A percentile compares a stretch with the other conserved stretches of the same genome.
Conservation (phyloP, 352 stramenopile genomes). For the Globisporangium cystogenes region DNA sequence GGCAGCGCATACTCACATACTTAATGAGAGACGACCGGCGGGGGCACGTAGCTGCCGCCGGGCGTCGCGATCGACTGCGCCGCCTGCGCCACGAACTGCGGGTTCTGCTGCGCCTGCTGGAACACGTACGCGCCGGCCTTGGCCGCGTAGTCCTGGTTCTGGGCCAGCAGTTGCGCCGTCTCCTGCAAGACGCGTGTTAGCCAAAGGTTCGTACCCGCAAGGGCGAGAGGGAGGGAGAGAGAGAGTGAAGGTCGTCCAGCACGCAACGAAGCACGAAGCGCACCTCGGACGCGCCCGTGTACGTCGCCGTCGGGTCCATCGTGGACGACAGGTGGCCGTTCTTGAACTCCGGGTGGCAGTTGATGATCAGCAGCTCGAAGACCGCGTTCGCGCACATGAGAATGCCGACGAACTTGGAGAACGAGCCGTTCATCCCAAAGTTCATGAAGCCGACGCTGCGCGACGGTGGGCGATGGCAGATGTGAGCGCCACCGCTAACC, state of each 20-base stretch:
- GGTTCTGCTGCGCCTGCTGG: slow-evolving; percentile 63
- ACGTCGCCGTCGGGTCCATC: slow-evolving; percentile 76
- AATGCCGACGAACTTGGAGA: slow-evolving; percentile 64
- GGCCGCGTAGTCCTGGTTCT: slow-evolving; percentile 54
- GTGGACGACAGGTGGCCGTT: slow-evolving; percentile 55
- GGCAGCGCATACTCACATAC: background rate
- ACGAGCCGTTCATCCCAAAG: slow-evolving; percentile 76
- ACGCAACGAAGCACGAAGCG: background rate
- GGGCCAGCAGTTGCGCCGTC: slow-evolving; percentile 52
- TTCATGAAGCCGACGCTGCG: slow-evolving; percentile 81
- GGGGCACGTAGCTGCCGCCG: slow-evolving; percentile 31
- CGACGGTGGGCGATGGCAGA: too few relatives aligned
- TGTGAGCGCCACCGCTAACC: too few relatives aligned
- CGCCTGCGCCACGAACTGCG: slow-evolving; percentile 64
- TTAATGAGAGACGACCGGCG: slow-evolving; percentile 11
- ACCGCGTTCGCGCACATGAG: slow-evolving; percentile 77
- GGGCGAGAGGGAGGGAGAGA: too few relatives aligned
- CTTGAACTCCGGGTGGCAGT: slow-evolving; percentile 84
- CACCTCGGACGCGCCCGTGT: slow-evolving; percentile 50
- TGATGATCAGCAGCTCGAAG: slow-evolving; percentile 73
- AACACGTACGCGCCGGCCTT: slow-evolving; percentile 65
- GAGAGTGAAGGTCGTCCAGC: background rate
- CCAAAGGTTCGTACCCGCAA: too few relatives aligned
- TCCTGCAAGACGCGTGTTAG: slow-evolving; percentile 17
- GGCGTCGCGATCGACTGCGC: slow-evolving; percentile 38